A percentile compares a stretch with the other conserved stretches of the same genome.
These are phyloP conservation scores for Arctium minus DNA, from an alignment of 129 eudicot species.

Conservation along the genomic window DNA sequence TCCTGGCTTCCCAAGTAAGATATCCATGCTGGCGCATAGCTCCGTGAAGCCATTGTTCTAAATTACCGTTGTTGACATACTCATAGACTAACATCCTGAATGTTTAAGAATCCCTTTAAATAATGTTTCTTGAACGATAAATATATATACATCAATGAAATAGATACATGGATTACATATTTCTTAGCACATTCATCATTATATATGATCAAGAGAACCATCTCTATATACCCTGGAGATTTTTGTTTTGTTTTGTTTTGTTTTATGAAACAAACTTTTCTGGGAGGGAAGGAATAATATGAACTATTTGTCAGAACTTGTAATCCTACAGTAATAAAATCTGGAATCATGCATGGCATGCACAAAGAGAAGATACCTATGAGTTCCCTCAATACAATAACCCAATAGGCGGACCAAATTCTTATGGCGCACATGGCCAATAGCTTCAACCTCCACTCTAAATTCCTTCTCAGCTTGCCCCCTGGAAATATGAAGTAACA, in stretches of 20 bases:
- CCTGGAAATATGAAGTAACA: slow-evolving; percentile 21
- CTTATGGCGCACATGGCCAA: slow-evolving; percentile 88
- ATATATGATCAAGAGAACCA: not conserved
- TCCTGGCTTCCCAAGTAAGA: slow-evolving; percentile 94
- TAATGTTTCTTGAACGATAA: not conserved
- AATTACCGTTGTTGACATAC: slow-evolving; percentile 77
- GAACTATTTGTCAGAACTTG: too few relatives aligned
- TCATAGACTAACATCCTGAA: slow-evolving; percentile 81
- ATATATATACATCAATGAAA: not conserved
- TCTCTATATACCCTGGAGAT: too few relatives aligned
- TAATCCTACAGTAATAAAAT: not conserved
- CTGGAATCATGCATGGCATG: not conserved
- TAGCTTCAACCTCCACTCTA: slow-evolving; percentile 86
- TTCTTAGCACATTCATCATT: not conserved
- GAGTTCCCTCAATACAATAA: slow-evolving; percentile 89
- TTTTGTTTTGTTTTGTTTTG: too few relatives aligned
- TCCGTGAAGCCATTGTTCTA: slow-evolving; percentile 94
- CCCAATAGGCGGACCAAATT: slow-evolving; percentile 86
- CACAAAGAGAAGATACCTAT: slow-evolving; percentile 42
- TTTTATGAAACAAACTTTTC: too few relatives aligned
- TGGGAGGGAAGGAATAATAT: too few relatives aligned
- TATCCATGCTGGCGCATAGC: slow-evolving; percentile 83
- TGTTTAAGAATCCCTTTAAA: not conserved
- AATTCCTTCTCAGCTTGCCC: slow-evolving; percentile 96
- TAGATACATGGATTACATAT: not conserved